Evolutionary conservation across 2,329 filamentous ascomycete species (phyloP).

Genomic region (Aureobasidium lini): DNA sequence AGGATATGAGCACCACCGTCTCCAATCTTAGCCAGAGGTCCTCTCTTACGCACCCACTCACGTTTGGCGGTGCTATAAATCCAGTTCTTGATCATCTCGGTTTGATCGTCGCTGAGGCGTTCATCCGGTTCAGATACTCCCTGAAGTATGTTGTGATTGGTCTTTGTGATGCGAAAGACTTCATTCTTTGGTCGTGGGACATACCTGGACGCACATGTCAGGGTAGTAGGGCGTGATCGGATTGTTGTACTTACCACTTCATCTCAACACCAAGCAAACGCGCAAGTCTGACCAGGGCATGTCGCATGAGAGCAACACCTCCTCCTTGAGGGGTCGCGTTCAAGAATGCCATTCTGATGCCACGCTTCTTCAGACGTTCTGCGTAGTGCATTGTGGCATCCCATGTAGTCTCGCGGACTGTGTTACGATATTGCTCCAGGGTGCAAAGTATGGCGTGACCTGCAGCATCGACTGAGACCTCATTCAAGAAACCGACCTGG

Average conservation of each 20-base stretch:
- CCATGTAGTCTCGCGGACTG: slow-evolving; percentile 58
- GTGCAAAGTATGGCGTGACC: slow-evolving; percentile 56
- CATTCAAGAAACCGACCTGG: slow-evolving; percentile 56
- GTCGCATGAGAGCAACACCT: slow-evolving; percentile 74
- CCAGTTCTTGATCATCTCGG: slow-evolving; percentile 60
- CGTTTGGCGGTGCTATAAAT: slow-evolving; percentile 63
- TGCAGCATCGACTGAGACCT: slow-evolving; percentile 62
- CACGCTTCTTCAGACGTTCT: slow-evolving; percentile 53
- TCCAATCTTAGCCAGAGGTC: slow-evolving; percentile 56
- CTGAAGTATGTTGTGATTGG: slow-evolving; percentile 82
- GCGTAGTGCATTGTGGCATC: slow-evolving; percentile 56
- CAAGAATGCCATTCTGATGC: slow-evolving; percentile 68
- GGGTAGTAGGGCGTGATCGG: background rate
- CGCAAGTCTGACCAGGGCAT: slow-evolving; percentile 66
- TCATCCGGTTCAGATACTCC: slow-evolving; percentile 62
- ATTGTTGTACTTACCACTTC: slow-evolving; percentile 50
- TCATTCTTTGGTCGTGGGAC: slow-evolving; percentile 74
- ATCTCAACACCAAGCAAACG: slow-evolving; percentile 59
- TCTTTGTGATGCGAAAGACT: slow-evolving; percentile 78
- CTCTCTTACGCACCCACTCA: slow-evolving; percentile 64
- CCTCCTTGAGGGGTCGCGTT: slow-evolving; percentile 76
- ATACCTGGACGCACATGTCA: slow-evolving; percentile 20
- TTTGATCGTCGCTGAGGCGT: slow-evolving; percentile 56
- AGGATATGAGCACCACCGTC: slow-evolving; percentile 71
- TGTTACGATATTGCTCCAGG: slow-evolving; percentile 51